Base-by-base conservation (phyloP, 1,139 yeast genomes). In the Suhomyces yuchorum region DNA sequence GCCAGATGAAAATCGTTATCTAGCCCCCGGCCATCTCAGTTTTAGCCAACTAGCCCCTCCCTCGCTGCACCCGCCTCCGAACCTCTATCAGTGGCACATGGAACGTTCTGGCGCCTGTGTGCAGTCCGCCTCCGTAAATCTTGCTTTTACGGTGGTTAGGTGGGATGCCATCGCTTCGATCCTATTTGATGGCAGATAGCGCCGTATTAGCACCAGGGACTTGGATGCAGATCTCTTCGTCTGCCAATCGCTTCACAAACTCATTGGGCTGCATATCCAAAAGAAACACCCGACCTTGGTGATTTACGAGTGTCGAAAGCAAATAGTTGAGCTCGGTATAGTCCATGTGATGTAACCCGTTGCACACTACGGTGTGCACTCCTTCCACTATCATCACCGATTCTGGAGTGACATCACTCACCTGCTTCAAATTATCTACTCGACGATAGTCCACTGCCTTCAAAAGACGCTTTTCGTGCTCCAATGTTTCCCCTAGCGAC, bases 381-480 rank as follows among this genome's bases (percentile, higher is more conserved):
- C 42, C 39, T 34, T 51, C 54, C 26, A 51, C 42, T 26, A 49
- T 40, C 43, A 22, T 39, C 32, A 23, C 28, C 42, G 9, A 14
- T 6, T 4, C 37, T 12, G 35, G 18, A 11, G 7, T 17, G 11
- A 33, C 22, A 4, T 15, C 23, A 11, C 30, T 34, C 19, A 43
- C 14, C 11, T 47, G 47, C 32, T 35, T 33, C 32, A 45, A 23
- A 14, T 32, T 28, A n/a, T 39, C 48, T 12, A 51, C 39, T 15
- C 47, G 42, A 36, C 45, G 49, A 47, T 50, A 50, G 42, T 50
- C 52, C 9, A 50, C 18, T 15, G 43, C 38, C 37, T 41, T 44
- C 18, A 42, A 36, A n/a, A 52, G 44, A 20, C 24, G n/a, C 8
- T 37, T 43, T 9, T 28, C 33, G 14, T 26, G 32, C 7, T 22